Evolutionary conservation across 257 asterid species (phyloP).

Genomic region (Nicotiana obtusifolia): DNA sequence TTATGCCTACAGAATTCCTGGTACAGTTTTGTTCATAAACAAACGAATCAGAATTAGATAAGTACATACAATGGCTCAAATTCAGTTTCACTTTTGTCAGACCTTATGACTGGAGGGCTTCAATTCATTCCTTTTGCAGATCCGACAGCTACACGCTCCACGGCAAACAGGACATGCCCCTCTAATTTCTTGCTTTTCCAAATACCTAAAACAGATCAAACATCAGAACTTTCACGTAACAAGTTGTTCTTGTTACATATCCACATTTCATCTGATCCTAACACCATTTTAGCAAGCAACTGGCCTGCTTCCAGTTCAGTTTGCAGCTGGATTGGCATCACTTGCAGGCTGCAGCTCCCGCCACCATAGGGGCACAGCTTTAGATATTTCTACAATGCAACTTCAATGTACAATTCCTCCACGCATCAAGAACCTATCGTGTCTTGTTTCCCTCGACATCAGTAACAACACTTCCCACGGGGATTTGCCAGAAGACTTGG

Average conservation of each 20-base stretch:
- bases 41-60: constrained; percentile 19
- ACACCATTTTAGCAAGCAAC: no score
- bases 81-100: constrained; percentile 21
- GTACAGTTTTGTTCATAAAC: constrained; percentile 19
- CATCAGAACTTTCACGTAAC: constrained; percentile 9
- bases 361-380: no score
- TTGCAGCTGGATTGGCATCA: no score
- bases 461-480: no score
- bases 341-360: no score
- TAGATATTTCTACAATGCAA: no score
- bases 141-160: constrained; percentile 64
- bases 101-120: constrained; percentile 52
- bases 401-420: no score
- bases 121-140: constrained; percentile 49
- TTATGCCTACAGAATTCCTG: constrained; percentile 56
- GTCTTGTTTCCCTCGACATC: no score
- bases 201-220: constrained; percentile 36
- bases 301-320: no score
- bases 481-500: no score
- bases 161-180: constrained; percentile 74
- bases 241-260: not conserved
- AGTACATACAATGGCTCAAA: not conserved
- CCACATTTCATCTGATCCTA: no score
- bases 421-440: no score
- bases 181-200: constrained; percentile 71